Conservation (phyloP, 371 early-diverging fungal genomes). For the Mortierella sp. region DNA sequence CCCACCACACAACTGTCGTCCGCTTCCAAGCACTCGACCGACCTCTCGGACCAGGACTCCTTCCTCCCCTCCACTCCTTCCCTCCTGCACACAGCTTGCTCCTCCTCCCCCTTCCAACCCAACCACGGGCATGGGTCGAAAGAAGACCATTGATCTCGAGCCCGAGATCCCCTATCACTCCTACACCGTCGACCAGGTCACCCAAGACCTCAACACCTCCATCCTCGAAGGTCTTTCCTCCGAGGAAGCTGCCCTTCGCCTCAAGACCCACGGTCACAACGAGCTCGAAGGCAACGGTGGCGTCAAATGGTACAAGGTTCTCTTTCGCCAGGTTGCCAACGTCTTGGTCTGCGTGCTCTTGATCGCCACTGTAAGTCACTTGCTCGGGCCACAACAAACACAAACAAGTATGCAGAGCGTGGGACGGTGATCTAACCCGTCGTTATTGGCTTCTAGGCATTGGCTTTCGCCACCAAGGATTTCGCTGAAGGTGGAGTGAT, state of each 20-base stretch:
- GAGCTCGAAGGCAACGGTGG: slow-evolving; percentile 73
- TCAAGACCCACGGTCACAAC: slow-evolving; percentile 75
- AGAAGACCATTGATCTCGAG: slow-evolving; percentile 53
- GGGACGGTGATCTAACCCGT: too few species aligned
- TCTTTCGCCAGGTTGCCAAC: slow-evolving; percentile 84
- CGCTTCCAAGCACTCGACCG: neutral
- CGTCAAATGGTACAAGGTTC: slow-evolving; percentile 73
- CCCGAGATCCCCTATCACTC: slow-evolving; percentile 59
- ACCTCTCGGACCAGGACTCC: too few species aligned
- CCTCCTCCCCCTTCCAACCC: neutral
- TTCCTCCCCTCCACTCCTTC: neutral
- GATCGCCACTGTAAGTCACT: slow-evolving; percentile 68
- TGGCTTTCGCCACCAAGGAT: slow-evolving; percentile 72
- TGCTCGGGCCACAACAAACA: too few species aligned
- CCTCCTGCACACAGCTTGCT: neutral
- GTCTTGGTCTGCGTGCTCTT: slow-evolving; percentile 86
- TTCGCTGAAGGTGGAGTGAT: slow-evolving; percentile 80
- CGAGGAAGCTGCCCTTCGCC: slow-evolving; percentile 62
- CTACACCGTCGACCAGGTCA: slow-evolving; percentile 64
- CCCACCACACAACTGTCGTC: neutral
- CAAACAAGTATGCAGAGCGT: too few species aligned
- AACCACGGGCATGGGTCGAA: slow-evolving; percentile 20
- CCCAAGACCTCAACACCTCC: slow-evolving; percentile 64
- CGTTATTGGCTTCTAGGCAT: slow-evolving; percentile 45
- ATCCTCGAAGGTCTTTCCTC: slow-evolving; percentile 70